Base-by-base conservation (phyloP, 129 eudicot genomes). In the carrot (Daucus carota) region DNA sequence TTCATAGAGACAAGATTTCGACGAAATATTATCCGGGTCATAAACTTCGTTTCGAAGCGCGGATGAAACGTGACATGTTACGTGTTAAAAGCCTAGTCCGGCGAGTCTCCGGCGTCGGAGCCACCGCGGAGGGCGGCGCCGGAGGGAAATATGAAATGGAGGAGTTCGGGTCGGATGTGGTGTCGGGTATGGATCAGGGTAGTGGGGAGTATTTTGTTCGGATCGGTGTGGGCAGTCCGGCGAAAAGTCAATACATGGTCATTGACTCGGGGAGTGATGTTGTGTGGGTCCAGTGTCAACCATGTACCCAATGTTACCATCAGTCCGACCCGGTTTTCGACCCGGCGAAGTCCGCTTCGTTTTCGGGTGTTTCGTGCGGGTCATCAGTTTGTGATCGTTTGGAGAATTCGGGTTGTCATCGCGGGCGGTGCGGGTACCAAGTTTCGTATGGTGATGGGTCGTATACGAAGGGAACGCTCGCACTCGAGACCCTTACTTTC, bases 171-270 rank as follows among this genome's bases (percentile, higher is more conserved):
- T 75, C 95, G 74, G 98, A 90, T 26, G 95, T 93, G 85, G 82
- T 93, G 45, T 93, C 98, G 46, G 98, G 98, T 20, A 93, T 90
- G 96, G 89, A 88, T 45, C 88, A 90, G 60, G 98, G 98, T 34
- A 90, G 95, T 77, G 98, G 98, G 0, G 98, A 93, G 76, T 93
- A 93, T 65, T 90, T 93, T 81, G 96, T 93, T 15, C 63, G 98
- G 70, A 87, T 93, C 36, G 97, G 98, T 17, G 92, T 93, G 1
- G 97, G 98, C 4, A 90, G 88, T 83, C 98, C 98, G 22, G 77
- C 97, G 0, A 85, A 80, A 63, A 85, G 88, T 83, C 98, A 90
- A 76, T 90, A 88, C 88, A 78, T 93, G 97, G 98, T 90, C 16
- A 85, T 93, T 73, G 97, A 93, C 79, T 84, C 97, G 3, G 98